phyloP scores from a whole-genome alignment of 805 yeast species.

The Starmera dryadoides region DNA sequence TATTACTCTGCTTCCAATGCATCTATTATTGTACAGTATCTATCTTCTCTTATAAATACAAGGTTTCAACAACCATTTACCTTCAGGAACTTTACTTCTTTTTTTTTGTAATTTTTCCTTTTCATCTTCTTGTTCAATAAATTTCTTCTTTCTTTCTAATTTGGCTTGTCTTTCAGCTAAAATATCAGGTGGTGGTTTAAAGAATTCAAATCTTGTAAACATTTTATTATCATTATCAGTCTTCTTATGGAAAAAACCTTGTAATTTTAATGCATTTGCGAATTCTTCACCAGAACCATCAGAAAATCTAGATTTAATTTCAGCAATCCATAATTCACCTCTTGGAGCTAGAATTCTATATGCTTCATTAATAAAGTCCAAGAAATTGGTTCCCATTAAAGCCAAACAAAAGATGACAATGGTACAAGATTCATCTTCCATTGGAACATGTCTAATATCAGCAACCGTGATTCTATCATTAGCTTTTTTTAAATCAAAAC shows the following conservation, averaged over 20 bases:
- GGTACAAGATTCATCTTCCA: slow-evolving; percentile 70
- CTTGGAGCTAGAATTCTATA: slow-evolving; percentile 78
- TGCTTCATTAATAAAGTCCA: slow-evolving; percentile 89
- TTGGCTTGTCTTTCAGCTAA: slow-evolving; percentile 55
- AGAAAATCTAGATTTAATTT: slow-evolving; percentile 84
- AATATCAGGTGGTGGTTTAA: slow-evolving; percentile 72
- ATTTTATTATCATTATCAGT: slow-evolving; percentile 86
- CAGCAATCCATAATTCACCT: slow-evolving; percentile 97
- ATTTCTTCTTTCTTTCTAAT: slow-evolving; percentile 54
- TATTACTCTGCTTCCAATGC: not conserved
- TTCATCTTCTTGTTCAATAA: slow-evolving; percentile 63
- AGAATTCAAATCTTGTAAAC: slow-evolving; percentile 93
- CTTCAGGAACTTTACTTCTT: slow-evolving; percentile 57
- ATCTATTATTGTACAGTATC: too few relatives aligned
- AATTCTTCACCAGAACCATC: slow-evolving; percentile 78
- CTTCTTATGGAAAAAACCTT: slow-evolving; percentile 81
- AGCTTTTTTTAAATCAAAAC: slow-evolving; percentile 87
- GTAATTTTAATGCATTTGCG: slow-evolving; percentile 63
- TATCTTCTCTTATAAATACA: slow-evolving; percentile 90
- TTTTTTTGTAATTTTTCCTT: slow-evolving; percentile 51
- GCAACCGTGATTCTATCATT: slow-evolving; percentile 94
- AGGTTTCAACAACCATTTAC: slow-evolving; percentile 88
- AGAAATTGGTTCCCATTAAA: slow-evolving; percentile 93
- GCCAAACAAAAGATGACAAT: slow-evolving; percentile 92
- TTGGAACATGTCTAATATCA: slow-evolving; percentile 86